These are phyloP conservation scores for Cymbopogon citratus DNA, from an alignment of 176 grass and related monocot species.

Conservation along the genomic window DNA sequence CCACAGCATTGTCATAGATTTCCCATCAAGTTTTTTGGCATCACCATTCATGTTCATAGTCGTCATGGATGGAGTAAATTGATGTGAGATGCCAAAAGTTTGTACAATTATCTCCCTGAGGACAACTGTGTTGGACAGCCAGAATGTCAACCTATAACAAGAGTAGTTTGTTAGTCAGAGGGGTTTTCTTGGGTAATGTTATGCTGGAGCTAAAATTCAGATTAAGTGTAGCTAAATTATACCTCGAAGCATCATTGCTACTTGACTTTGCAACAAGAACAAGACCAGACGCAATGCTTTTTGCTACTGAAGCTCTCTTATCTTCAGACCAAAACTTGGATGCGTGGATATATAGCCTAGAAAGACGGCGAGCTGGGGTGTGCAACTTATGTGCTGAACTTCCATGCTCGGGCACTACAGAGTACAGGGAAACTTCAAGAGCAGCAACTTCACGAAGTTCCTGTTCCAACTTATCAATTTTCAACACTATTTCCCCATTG, in stretches of 20 bases:
- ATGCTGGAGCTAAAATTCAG: slow-evolving; percentile 12
- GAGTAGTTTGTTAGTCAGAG: slow-evolving; percentile 20
- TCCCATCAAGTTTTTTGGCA: slow-evolving; percentile 48
- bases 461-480: slow-evolving; percentile 69
- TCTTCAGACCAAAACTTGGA: slow-evolving; percentile 62
- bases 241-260: slow-evolving; percentile 97
- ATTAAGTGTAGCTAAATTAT: slow-evolving; percentile 19
- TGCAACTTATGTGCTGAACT: slow-evolving; percentile 90
- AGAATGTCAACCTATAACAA: slow-evolving; percentile 80
- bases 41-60: slow-evolving; percentile 30
- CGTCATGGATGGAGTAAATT: slow-evolving; percentile 26
- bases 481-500: slow-evolving; percentile 47
- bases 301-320: slow-evolving; percentile 70
- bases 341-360: slow-evolving; percentile 69
- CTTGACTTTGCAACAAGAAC: slow-evolving; percentile 75
- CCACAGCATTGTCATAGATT: slow-evolving; percentile 36
- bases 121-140: slow-evolving; percentile 90
- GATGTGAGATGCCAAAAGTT: slow-evolving; percentile 44
- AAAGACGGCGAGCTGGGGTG: slow-evolving; percentile 83
- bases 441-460: slow-evolving; percentile 92
- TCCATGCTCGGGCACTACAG: slow-evolving; percentile 70
- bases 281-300: slow-evolving; percentile 68
- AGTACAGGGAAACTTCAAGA: slow-evolving; percentile 85
- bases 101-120: slow-evolving; percentile 83
- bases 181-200: background rate